Conservation (phyloP, 129 eudicot genomes). For the Tanacetum coccineum region DNA sequence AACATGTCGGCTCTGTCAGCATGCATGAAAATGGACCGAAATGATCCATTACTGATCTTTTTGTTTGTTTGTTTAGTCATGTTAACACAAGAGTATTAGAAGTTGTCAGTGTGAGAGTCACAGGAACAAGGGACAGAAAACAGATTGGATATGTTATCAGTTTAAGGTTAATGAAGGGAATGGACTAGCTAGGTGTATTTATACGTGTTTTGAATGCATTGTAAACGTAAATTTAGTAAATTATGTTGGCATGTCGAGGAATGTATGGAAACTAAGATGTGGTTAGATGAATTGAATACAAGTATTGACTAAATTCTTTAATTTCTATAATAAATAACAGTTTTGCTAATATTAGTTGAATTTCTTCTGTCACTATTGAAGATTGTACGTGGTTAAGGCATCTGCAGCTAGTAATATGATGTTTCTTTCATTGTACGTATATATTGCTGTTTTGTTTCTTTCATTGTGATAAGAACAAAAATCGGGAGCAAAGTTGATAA, state of each 20-base stretch:
- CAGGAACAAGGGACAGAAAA: neutral
- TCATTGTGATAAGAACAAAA: neutral
- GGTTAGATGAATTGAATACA: neutral
- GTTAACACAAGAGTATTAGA: neutral
- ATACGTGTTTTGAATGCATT: slow-evolving; percentile 7
- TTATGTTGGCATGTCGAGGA: slow-evolving; percentile 12
- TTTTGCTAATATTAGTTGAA: neutral
- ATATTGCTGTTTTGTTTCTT: neutral
- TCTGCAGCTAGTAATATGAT: neutral
- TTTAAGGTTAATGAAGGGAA: slow-evolving; percentile 13
- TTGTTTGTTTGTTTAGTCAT: slow-evolving; percentile 19
- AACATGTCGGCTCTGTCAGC: slow-evolving; percentile 56
- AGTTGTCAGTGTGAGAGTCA: neutral
- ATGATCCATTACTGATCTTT: slow-evolving; percentile 42
- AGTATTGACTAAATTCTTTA: neutral
- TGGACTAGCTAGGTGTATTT: slow-evolving; percentile 22
- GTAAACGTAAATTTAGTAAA: neutral
- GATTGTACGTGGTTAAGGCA: slow-evolving; percentile 18
- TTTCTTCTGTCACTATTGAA: slow-evolving; percentile 30
- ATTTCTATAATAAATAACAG: neutral
- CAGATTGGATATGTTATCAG: neutral
- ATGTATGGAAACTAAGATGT: slow-evolving; percentile 2
- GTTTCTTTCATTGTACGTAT: neutral
- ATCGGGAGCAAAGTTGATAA: no score
- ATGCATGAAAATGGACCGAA: slow-evolving; percentile 75